These are phyloP conservation scores for Euphorbia peplus DNA, from an alignment of 345 rosid genomes.

Conservation along the genomic window DNA sequence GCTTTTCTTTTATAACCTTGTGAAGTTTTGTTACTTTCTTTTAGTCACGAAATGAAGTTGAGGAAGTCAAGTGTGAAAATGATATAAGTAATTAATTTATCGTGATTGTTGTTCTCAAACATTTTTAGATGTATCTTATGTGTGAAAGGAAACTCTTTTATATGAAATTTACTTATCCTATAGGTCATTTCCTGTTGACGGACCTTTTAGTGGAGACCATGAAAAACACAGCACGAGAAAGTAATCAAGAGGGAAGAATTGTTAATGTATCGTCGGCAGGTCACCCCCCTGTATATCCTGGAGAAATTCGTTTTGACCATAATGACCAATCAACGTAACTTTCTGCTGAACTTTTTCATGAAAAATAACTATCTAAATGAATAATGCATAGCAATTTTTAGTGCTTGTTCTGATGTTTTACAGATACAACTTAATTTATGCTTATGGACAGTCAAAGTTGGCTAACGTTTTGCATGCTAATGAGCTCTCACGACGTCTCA, in stretches of 20 bases:
- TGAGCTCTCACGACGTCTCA: slow-evolving; percentile 65
- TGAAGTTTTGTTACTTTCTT: neutral
- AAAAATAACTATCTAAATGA: too few relatives aligned
- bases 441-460: slow-evolving; percentile 69
- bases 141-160: neutral
- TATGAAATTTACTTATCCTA: slow-evolving; percentile 11
- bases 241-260: slow-evolving; percentile 44
- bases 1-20: neutral
- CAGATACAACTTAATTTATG: slow-evolving; percentile 42
- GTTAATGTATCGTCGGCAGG: slow-evolving; percentile 39
- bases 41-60: neutral
- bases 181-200: too few relatives aligned
- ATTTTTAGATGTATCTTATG: neutral
- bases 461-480: slow-evolving; percentile 77
- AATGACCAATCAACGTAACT: slow-evolving; percentile 42
- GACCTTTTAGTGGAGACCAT: slow-evolving; percentile 42
- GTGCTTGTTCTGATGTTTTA: neutral
- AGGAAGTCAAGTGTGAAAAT: neutral
- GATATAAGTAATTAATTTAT: neutral
- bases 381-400: neutral
- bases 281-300: slow-evolving; percentile 34
- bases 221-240: slow-evolving; percentile 40
- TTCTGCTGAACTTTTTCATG: neutral
- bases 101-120: neutral
- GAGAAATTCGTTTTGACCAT: slow-evolving; percentile 42